phyloP scores from a whole-genome alignment of 441 rosid species.

The Pelargonium fulgidum region DNA sequence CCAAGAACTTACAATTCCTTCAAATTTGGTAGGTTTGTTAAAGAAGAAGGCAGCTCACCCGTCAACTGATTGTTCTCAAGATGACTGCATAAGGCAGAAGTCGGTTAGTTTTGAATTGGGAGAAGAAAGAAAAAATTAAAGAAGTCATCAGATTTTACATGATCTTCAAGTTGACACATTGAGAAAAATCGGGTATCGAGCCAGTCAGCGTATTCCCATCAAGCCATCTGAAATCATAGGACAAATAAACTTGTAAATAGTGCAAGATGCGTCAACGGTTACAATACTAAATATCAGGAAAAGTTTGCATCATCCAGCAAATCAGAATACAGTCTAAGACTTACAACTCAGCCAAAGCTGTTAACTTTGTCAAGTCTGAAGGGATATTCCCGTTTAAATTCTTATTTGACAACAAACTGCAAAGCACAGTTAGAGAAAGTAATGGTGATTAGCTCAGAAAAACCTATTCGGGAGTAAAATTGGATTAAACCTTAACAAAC shows the following conservation, averaged over 20 bases:
- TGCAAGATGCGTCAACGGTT: conserved; percentile 11
- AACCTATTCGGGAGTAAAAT: not conserved
- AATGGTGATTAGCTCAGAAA: conserved; percentile 3
- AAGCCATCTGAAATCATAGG: conserved; percentile 61
- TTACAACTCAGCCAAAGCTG: conserved; percentile 77
- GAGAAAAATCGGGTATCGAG: conserved; percentile 71
- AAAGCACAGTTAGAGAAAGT: conserved; percentile 20
- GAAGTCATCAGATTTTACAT: conserved; percentile 43
- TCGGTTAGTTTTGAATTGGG: conserved; percentile 20
- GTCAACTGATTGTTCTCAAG: conserved; percentile 82
- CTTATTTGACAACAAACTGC: conserved; percentile 64
- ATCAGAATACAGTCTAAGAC: conserved; percentile 28
- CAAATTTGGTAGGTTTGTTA: conserved; percentile 64
- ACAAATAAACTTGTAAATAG: conserved; percentile 11
- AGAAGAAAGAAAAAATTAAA: conserved; percentile 14
- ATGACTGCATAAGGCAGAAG: conserved; percentile 50
- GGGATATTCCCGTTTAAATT: conserved; percentile 77
- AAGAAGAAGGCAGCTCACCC: conserved; percentile 69
- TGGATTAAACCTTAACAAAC: conserved; percentile 2
- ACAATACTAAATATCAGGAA: not conserved
- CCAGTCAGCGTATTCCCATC: conserved; percentile 85
- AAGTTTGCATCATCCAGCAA: conserved; percentile 7
- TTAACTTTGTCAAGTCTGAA: conserved; percentile 55
- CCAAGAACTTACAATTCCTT: conserved; percentile 75
- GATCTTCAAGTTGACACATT: conserved; percentile 56